Evolutionary conservation across 257 asterid species (phyloP).

Genomic region (Anisodus tanguticus): DNA sequence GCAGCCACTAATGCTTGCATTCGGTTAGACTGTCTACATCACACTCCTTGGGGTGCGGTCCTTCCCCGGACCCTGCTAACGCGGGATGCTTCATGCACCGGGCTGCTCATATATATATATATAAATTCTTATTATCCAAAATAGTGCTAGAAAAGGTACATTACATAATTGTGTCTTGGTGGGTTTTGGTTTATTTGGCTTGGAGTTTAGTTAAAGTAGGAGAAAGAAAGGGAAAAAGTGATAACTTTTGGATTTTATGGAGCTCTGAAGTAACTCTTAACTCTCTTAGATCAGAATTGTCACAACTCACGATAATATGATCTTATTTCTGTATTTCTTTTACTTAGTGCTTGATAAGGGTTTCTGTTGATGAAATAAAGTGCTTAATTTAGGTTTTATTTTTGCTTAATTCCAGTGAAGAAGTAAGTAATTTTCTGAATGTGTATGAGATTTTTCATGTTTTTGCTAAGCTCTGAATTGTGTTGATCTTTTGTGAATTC

Average conservation of each 20-base stretch:
- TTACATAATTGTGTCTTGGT: neutral
- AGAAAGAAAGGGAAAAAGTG: slow-evolving; percentile 4
- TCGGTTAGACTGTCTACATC: too few relatives aligned
- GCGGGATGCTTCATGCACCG: too few relatives aligned
- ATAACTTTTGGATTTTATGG: neutral
- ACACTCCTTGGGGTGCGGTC: too few relatives aligned
- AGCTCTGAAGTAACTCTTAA: neutral
- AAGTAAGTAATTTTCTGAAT: slow-evolving; percentile 18
- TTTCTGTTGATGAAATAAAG: neutral
- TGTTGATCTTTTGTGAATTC: slow-evolving; percentile 20
- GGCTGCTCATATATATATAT: too few relatives aligned
- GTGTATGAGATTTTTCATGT: neutral
- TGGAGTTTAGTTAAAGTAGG: slow-evolving; percentile 16
- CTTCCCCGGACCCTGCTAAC: neutral
- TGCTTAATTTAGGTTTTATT: neutral
- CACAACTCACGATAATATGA: neutral
- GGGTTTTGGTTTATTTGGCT: neutral
- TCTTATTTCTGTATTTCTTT: neutral
- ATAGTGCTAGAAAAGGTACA: slow-evolving; percentile 3
- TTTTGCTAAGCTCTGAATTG: neutral
- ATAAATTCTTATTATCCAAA: neutral
- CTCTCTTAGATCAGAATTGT: neutral
- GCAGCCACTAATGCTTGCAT: too few relatives aligned
- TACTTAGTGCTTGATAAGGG: neutral
- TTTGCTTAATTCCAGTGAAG: neutral